phyloP scores from a whole-genome alignment of 2,329 filamentous ascomycete genomes.

The Saccharata proteae region DNA sequence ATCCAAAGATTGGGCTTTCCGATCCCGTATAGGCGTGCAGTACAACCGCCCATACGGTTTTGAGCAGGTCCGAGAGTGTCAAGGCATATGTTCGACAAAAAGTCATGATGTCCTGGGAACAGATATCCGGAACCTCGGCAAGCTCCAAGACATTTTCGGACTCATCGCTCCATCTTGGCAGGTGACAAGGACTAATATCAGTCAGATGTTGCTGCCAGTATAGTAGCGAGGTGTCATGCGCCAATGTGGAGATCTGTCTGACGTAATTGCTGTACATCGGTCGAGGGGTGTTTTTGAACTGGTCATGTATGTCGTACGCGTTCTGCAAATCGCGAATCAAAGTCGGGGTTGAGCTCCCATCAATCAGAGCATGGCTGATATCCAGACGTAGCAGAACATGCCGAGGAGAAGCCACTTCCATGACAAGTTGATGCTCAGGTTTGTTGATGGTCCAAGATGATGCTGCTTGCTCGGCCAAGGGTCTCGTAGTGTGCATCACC shows the following conservation, averaged over 20 bases:
- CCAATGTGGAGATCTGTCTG: slow-evolving; percentile 15
- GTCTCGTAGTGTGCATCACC: slow-evolving; percentile 12
- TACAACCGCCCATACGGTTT: slow-evolving; percentile 24
- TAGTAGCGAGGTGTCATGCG: not conserved
- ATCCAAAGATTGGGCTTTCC: slow-evolving; percentile 24
- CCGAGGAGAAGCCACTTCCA: not conserved
- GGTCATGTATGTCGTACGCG: slow-evolving; percentile 30
- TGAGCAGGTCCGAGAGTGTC: slow-evolving; percentile 36
- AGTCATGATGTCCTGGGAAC: slow-evolving; percentile 7
- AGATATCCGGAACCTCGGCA: slow-evolving; percentile 7
- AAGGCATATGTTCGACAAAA: slow-evolving; percentile 33
- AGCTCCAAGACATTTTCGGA: slow-evolving; percentile 24
- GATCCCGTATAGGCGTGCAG: slow-evolving; percentile 19
- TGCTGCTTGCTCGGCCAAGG: slow-evolving; percentile 13
- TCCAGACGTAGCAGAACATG: slow-evolving; percentile 26
- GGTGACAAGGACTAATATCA: slow-evolving; percentile 27
- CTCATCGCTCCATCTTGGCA: slow-evolving; percentile 19
- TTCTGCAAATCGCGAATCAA: slow-evolving; percentile 34
- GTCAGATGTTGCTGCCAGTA: slow-evolving; percentile 29
- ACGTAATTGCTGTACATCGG: slow-evolving; percentile 29
- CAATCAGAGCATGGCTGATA: slow-evolving; percentile 40
- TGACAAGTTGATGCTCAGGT: slow-evolving; percentile 25
- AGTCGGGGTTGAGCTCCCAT: slow-evolving; percentile 39
- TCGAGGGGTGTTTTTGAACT: slow-evolving; percentile 22
- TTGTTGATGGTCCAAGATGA: slow-evolving; percentile 13